Base-by-base conservation (phyloP, 2,329 filamentous ascomycete species). In the Phaeosphaeria sp. region DNA sequence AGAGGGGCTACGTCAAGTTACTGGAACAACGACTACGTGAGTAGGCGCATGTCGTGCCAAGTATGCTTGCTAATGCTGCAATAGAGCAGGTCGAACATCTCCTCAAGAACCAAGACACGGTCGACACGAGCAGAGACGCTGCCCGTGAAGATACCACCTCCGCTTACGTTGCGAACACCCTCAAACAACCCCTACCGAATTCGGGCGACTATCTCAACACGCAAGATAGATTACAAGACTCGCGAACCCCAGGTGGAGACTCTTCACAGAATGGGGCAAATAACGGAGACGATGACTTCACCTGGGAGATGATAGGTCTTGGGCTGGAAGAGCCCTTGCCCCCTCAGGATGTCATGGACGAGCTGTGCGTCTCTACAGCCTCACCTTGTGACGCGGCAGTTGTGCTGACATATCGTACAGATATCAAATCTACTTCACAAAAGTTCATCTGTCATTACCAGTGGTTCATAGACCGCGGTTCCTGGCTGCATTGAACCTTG, bases 1-100 rank as follows among this genome's bases (percentile, higher is more conserved):
- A 97, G 82, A 86, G 93, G 74, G 93, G 93, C 68, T 97, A 97
- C 75, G 93, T 97, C 60, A 97, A 97, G 82, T 90, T 93, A 58
- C 80, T 98, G 67, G 95, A 98, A 78, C 93, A 96, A 75, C 87
- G 95, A 76, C 80, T 99, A 72, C 93, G 93, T 96, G 84, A 81
- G 90, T 80, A 13, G 50, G 51, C 45, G 54, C 44, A 56, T 42
- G 22, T 42, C 48, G 25, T 45, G 20, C 24, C 4, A 25, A 45
- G 30, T 46, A 8, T 57, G 50, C 24, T 56, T 49, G 58, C 67
- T 67, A 44, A 68, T 46, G 39, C 17, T 6, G 21, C 22, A 15
- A 71, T 65, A 96, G 92, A 94, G 76, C 93, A 97, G 84, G 93
- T 98, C 54, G 94, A 97, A 81, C 95, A 91, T 1, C 81, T 97